A percentile compares a stretch with the other conserved stretches of the same genome.
phyloP scores from a whole-genome alignment of 2,329 filamentous ascomycete species.

The Fusarium sp. region DNA sequence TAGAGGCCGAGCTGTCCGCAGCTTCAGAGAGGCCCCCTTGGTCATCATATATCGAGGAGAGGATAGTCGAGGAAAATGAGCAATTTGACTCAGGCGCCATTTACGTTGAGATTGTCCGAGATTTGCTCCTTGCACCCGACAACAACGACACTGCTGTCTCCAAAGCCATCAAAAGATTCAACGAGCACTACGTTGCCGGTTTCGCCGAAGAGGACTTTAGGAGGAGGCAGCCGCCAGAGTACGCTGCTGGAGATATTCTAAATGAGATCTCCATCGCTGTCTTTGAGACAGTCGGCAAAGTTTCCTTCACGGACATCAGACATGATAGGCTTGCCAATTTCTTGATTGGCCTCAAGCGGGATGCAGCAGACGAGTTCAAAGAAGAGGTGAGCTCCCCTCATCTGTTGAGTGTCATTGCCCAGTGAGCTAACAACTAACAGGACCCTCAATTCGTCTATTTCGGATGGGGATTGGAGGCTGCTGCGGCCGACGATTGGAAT shows the following conservation, averaged over 20 bases:
- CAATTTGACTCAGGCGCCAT: not conserved
- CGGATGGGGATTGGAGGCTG: not conserved
- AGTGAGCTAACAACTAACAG: not conserved
- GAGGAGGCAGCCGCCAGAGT: not conserved
- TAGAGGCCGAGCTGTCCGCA: too few species aligned
- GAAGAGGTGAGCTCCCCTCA: not conserved
- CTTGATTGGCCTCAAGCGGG: not conserved
- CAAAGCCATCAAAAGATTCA: not conserved
- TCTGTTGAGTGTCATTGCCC: not conserved
- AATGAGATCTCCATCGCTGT: not conserved
- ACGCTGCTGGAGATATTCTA: not conserved
- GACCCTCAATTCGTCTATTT: constrained; percentile 12
- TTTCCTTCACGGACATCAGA: not conserved
- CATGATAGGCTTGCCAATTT: constrained; percentile 18
- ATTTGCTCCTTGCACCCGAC: constrained; percentile 6
- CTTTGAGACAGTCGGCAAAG: not conserved
- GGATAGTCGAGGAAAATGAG: constrained; percentile 5
- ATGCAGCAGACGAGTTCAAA: not conserved
- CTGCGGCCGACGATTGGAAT: constrained; percentile 2
- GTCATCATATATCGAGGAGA: not conserved
- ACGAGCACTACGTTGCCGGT: not conserved
- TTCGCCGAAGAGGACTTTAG: not conserved
- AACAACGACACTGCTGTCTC: not conserved
- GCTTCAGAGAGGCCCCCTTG: not conserved
- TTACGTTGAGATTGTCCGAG: not conserved